These are phyloP conservation scores for Cornus florida DNA, from an alignment of 148 eudicot genomes.

Conservation along the genomic window DNA sequence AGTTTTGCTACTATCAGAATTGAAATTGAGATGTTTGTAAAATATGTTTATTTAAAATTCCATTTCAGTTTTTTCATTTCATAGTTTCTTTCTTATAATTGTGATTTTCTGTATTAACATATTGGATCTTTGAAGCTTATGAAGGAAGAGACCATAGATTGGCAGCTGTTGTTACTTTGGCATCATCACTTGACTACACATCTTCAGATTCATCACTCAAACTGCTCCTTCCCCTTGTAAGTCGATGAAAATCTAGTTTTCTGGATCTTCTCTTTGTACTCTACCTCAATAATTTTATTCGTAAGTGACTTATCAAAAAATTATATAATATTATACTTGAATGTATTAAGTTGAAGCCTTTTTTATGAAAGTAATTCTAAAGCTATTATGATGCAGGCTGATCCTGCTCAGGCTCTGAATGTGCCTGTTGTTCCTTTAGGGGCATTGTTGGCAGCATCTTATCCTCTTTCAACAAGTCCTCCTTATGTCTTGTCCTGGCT, in stretches of 20 bases:
- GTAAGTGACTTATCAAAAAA: not conserved
- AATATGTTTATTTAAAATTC: too few relatives aligned
- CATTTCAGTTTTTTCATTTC: not conserved
- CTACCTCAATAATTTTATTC: not conserved
- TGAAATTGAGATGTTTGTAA: not conserved
- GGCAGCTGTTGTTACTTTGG: conserved; percentile 85
- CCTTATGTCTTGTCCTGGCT: conserved; percentile 93
- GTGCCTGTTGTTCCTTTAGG: conserved; percentile 98
- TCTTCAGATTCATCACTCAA: conserved; percentile 90
- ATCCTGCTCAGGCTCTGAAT: conserved; percentile 91
- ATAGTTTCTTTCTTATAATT: not conserved
- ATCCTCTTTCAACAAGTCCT: conserved; percentile 83
- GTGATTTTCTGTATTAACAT: not conserved
- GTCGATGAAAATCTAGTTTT: conserved; percentile 22
- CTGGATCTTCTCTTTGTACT: not conserved
- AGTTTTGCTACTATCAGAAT: not conserved
- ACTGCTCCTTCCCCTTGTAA: conserved; percentile 88
- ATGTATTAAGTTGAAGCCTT: not conserved
- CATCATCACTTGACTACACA: conserved; percentile 91
- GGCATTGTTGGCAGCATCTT: conserved; percentile 81
- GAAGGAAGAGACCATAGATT: conserved; percentile 80
- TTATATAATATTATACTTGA: not conserved
- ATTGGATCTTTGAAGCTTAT: conserved; percentile 38
- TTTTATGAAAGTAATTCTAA: not conserved
- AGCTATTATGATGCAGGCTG: conserved; percentile 59